Conservation (phyloP, 495 filamentous ascomycete genomes). For the Aspergillus sclerotiicarbonarius region DNA sequence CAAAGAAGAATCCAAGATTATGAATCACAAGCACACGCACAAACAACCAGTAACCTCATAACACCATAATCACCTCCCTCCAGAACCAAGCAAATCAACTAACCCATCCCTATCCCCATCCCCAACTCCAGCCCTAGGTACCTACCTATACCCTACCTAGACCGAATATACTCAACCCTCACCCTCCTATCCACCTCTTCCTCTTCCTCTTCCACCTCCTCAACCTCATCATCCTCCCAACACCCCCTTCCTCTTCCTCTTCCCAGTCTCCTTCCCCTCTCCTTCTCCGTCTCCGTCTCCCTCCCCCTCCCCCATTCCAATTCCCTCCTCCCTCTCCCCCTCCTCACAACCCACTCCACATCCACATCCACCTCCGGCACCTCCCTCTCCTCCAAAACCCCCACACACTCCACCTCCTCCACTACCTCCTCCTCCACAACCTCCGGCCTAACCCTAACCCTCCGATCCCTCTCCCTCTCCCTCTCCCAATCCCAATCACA, state of each 20-base stretch:
- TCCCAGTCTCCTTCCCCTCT: neutral
- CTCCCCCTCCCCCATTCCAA: neutral
- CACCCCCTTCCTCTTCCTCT: neutral
- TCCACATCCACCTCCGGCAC: neutral
- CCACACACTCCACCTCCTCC: neutral
- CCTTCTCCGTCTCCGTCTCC: neutral
- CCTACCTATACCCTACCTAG: neutral
- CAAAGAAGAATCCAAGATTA: too few species aligned
- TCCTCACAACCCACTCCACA: neutral
- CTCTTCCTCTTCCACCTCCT: neutral
- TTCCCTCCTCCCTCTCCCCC: neutral
- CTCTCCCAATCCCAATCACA: too few species aligned
- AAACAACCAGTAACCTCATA: too few species aligned
- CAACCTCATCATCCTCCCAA: neutral
- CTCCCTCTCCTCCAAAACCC: neutral
- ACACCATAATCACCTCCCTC: neutral
- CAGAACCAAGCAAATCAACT: too few species aligned
- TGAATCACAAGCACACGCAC: too few species aligned
- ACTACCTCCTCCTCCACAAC: neutral
- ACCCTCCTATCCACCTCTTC: neutral
- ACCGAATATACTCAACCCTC: neutral
- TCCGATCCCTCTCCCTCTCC: too few species aligned
- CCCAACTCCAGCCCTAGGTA: neutral
- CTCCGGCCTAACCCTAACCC: neutral
- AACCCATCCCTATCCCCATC: too few species aligned